Evolutionary conservation across 2,329 filamentous ascomycete genomes (phyloP).

Genomic region (Arthroderma sp.): DNA sequence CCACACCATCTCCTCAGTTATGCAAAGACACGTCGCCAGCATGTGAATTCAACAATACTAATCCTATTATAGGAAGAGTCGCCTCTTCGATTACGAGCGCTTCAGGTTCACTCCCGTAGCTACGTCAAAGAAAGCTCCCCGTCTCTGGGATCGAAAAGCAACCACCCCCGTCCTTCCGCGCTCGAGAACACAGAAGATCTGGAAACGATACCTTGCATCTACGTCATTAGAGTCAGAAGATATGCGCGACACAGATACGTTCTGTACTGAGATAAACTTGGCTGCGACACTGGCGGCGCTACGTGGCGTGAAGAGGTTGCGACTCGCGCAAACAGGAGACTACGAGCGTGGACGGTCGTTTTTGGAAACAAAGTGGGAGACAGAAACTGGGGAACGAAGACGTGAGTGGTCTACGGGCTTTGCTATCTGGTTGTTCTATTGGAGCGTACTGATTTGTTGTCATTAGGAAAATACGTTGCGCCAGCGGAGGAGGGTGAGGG

Average conservation of each 20-base stretch:
- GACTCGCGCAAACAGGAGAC: conserved; percentile 16
- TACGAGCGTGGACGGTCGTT: conserved; percentile 24
- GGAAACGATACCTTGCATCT: conserved; percentile 34
- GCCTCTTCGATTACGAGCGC: conserved; percentile 11
- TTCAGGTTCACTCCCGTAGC: conserved; percentile 35
- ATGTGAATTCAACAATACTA: neutral
- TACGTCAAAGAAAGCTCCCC: conserved; percentile 24
- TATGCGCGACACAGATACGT: conserved; percentile 14
- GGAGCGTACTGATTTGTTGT: neutral
- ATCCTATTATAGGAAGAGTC: neutral
- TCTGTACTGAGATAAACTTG: conserved; percentile 26
- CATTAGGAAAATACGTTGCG: conserved; percentile 6
- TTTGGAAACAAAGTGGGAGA: conserved; percentile 33
- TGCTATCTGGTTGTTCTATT: neutral
- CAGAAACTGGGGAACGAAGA: conserved; percentile 20
- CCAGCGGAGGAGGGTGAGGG: neutral
- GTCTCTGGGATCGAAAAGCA: conserved; percentile 36
- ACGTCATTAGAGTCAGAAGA: conserved; percentile 16
- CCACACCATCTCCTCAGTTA: neutral
- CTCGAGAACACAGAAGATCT: conserved; percentile 34
- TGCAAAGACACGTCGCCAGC: neutral
- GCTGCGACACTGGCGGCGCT: conserved; percentile 20
- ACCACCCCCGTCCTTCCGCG: conserved; percentile 31
- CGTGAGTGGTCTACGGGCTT: conserved; percentile 18
- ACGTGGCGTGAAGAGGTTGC: conserved; percentile 29